Evolutionary conservation across 2,329 filamentous ascomycete genomes (phyloP).

Genomic region (Microcyclospora pomicola): DNA sequence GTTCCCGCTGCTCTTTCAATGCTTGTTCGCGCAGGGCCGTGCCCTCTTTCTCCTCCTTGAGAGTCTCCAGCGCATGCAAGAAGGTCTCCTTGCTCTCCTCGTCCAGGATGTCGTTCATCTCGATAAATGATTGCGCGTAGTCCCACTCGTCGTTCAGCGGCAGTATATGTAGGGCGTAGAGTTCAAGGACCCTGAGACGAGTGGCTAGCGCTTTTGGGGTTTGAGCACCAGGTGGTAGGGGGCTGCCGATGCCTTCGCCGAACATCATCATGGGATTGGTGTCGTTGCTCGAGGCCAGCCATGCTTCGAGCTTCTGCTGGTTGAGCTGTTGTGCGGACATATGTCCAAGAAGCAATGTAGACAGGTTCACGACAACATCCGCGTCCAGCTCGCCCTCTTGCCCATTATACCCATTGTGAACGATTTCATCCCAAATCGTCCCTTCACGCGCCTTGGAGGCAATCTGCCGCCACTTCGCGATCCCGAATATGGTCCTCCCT

Average conservation of each 20-base stretch:
- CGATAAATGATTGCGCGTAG: conserved; percentile 83
- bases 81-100: conserved; percentile 86
- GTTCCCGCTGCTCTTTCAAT: conserved; percentile 42
- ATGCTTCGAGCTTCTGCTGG: conserved; percentile 77
- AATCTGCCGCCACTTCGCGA: conserved; percentile 68
- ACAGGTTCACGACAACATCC: conserved; percentile 86
- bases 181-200: conserved; percentile 79
- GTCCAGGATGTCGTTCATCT: conserved; percentile 71
- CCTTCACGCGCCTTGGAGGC: conserved; percentile 78
- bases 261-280: conserved; percentile 1
- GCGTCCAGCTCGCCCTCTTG: conserved; percentile 83
- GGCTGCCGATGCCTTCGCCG: conserved; percentile 33
- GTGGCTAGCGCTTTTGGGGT: conserved; percentile 33
- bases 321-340: conserved; percentile 71
- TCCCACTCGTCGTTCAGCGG: conserved; percentile 91
- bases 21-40: conserved; percentile 51
- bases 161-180: conserved; percentile 92
- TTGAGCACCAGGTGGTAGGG: conserved; percentile 38
- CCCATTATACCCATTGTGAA: conserved; percentile 74
- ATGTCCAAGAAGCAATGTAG: conserved; percentile 81
- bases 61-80: conserved; percentile 65
- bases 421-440: conserved; percentile 86
- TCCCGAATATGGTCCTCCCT: conserved; percentile 77
- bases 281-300: conserved; percentile 55
- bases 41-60: conserved; percentile 71